Evolutionary conservation across 768 basidiomycete genomes (phyloP).

Genomic region (Amanita rubescens): DNA sequence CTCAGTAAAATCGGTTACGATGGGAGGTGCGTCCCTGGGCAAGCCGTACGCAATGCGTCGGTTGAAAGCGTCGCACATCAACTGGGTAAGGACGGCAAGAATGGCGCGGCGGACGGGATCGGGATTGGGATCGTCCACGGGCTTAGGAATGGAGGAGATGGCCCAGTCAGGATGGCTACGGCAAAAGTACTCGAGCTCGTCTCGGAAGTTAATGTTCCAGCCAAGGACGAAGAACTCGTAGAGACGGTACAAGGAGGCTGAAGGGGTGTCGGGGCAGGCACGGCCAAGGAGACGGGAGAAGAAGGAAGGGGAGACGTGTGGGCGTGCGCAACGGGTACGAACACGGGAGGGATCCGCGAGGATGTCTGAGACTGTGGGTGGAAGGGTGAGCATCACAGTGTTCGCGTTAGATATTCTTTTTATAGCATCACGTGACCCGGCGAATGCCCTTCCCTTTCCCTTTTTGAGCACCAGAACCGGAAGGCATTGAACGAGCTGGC

Average conservation of each 20-base stretch:
- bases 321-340: neutral
- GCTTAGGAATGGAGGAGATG: slow-evolving; percentile 1
- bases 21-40: slow-evolving; percentile 25
- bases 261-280: slow-evolving; percentile 13
- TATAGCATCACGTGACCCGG: too few relatives aligned
- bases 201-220: slow-evolving; percentile 19
- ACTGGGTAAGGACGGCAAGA: slow-evolving; percentile 20
- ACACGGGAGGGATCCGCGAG: neutral
- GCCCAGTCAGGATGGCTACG: slow-evolving; percentile 10
- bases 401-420: too few relatives aligned
- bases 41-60: slow-evolving; percentile 22
- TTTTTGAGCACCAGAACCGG: too few relatives aligned
- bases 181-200: slow-evolving; percentile 28
- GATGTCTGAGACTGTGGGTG: neutral
- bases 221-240: slow-evolving; percentile 23
- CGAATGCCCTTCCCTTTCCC: too few relatives aligned
- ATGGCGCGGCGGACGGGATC: slow-evolving; percentile 19
- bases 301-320: neutral
- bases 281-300: slow-evolving; percentile 11
- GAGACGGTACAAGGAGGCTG: slow-evolving; percentile 27
- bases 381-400: too few relatives aligned
- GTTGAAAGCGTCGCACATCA: slow-evolving; percentile 22
- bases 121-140: slow-evolving; percentile 11
- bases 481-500: too few relatives aligned
- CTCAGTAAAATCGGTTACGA: slow-evolving; percentile 24